Evolutionary conservation across 2,329 filamentous ascomycete genomes (phyloP).

Genomic region (Sarocladium kiliense): DNA sequence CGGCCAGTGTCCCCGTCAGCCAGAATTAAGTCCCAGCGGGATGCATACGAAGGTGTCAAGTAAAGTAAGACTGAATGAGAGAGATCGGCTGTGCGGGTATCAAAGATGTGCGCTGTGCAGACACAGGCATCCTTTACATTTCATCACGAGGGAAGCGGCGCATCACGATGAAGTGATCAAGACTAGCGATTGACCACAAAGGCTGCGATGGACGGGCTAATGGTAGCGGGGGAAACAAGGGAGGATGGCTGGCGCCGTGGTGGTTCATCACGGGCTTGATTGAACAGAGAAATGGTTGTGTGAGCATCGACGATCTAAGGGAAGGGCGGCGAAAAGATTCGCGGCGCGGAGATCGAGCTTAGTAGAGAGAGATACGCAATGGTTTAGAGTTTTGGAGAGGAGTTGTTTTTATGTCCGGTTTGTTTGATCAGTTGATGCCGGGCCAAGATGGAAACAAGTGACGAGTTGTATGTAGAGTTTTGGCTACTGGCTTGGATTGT

Average conservation of each 20-base stretch:
- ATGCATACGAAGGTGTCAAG: background rate
- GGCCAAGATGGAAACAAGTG: too few relatives aligned
- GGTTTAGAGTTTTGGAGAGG: background rate
- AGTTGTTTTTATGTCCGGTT: background rate
- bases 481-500: too few relatives aligned
- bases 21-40: too few relatives aligned
- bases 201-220: background rate
- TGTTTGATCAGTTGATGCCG: too few relatives aligned
- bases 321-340: background rate
- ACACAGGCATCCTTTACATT: background rate
- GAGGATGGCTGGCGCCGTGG: slow-evolving; percentile 1
- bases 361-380: too few relatives aligned
- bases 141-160: background rate
- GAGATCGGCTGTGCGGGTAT: background rate
- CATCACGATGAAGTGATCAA: background rate
- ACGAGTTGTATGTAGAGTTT: too few relatives aligned
- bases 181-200: background rate
- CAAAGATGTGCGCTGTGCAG: background rate
- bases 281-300: background rate
- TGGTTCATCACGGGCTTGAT: background rate
- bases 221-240: background rate
- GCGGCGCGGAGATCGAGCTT: background rate
- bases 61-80: background rate
- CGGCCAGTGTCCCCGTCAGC: too few relatives aligned
- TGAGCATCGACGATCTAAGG: background rate